Evolutionary conservation across 169 alveolate species (phyloP).

Genomic region (Hammondia hammondi): DNA sequence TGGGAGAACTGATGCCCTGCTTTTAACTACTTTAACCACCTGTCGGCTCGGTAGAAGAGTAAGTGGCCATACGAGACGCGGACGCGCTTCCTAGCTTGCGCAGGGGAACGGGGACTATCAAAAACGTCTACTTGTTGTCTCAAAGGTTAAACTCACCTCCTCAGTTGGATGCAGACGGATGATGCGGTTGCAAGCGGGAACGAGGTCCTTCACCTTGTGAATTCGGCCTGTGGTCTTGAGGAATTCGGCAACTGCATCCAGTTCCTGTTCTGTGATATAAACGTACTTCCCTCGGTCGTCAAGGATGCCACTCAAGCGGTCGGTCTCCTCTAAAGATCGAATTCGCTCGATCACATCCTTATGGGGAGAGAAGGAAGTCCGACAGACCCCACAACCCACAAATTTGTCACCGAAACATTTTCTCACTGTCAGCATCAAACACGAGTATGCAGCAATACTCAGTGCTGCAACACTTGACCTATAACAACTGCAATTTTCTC

Average conservation of each 20-base stretch:
- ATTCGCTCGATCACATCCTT: conserved; percentile 48
- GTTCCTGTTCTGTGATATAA: conserved; percentile 38
- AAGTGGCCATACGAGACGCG: too few relatives aligned
- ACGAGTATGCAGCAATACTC: too few relatives aligned
- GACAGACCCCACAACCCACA: background rate
- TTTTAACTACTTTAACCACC: too few relatives aligned
- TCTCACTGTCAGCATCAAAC: too few relatives aligned
- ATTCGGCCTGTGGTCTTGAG: conserved; percentile 38
- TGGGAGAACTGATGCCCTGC: too few relatives aligned
- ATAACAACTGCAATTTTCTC: too few relatives aligned
- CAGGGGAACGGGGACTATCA: too few relatives aligned
- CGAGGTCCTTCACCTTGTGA: conserved; percentile 48
- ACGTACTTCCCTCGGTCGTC: conserved; percentile 43
- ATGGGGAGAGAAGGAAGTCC: background rate
- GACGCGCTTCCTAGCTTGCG: too few relatives aligned
- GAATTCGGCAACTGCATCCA: conserved; percentile 26
- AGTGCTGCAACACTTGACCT: too few relatives aligned
- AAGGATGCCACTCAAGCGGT: conserved; percentile 48
- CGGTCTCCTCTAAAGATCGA: conserved; percentile 30
- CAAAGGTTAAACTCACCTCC: background rate
- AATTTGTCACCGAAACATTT: too few relatives aligned
- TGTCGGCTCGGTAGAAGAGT: too few relatives aligned
- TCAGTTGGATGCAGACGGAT: conserved; percentile 42
- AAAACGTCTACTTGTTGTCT: too few relatives aligned
- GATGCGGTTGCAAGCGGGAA: conserved; percentile 51